phyloP scores from a whole-genome alignment of 2,329 filamentous ascomycete genomes.

The Pochonia chlamydosporia region DNA sequence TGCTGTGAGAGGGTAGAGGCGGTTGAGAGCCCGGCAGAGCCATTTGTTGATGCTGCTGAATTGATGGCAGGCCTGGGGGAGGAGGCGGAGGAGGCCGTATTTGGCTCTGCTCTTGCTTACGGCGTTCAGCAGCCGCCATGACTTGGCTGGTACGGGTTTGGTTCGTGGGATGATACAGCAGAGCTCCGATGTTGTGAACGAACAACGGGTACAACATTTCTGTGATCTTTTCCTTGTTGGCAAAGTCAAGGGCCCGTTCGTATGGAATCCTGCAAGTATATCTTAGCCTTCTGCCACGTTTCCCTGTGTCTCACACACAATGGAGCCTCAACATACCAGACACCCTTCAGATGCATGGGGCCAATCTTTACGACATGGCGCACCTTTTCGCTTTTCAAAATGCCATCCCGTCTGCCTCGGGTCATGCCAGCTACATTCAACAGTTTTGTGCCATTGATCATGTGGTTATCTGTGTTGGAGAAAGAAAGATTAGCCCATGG shows the following conservation, averaged over 20 bases:
- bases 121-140: constrained; percentile 76
- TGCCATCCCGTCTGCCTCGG: constrained; percentile 86
- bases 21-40: constrained; percentile 56
- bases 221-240: constrained; percentile 99
- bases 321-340: constrained; percentile 64
- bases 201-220: constrained; percentile 93
- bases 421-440: constrained; percentile 98
- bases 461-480: constrained; percentile 79
- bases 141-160: constrained; percentile 76
- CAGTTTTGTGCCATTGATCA: constrained; percentile 98
- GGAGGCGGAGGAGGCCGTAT: constrained; percentile 55
- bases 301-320: constrained; percentile 12
- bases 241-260: constrained; percentile 94
- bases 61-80: constrained; percentile 51
- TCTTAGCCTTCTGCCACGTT: constrained; percentile 17
- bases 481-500: background rate
- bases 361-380: constrained; percentile 98
- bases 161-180: constrained; percentile 91
- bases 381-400: constrained; percentile 95
- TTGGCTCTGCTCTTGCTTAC: constrained; percentile 64
- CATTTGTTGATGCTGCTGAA: constrained; percentile 60
- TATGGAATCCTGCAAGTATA: constrained; percentile 76
- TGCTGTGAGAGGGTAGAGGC: constrained; percentile 60
- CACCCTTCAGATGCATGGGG: constrained; percentile 97
- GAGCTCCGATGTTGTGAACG: constrained; percentile 90